These are phyloP conservation scores for Didymellaceae sp. DNA, from an alignment of 2,329 filamentous ascomycete genomes.

Conservation along the genomic window DNA sequence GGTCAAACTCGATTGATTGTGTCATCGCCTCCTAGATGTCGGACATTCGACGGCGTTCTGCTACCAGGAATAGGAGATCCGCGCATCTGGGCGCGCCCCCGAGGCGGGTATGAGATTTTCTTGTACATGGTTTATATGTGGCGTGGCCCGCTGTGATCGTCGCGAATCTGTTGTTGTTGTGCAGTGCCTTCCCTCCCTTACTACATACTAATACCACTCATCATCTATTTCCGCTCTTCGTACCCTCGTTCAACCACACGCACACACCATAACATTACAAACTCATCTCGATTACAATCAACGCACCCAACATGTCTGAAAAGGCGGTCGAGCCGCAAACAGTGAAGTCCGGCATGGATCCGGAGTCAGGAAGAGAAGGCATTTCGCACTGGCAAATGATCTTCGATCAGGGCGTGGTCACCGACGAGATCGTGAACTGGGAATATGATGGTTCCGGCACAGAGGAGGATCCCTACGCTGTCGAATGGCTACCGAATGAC, in stretches of 20 bases:
- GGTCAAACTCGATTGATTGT: slow-evolving; percentile 13
- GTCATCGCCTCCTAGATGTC: slow-evolving; percentile 12
- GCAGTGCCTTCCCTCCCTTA: slow-evolving; percentile 7
- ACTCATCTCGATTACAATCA: not conserved
- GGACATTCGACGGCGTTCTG: not conserved
- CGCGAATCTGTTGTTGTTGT: slow-evolving; percentile 3
- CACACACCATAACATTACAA: slow-evolving; percentile 5
- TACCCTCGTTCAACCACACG: not conserved
- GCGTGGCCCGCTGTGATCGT: slow-evolving; percentile 17
- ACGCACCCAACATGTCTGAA: slow-evolving; percentile 22
- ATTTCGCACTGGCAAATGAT: slow-evolving; percentile 48
- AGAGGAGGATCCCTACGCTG: slow-evolving; percentile 53
- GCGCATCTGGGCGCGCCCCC: slow-evolving; percentile 2
- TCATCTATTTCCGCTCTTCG: not conserved
- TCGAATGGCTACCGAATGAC: slow-evolving; percentile 57
- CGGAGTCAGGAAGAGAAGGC: slow-evolving; percentile 43
- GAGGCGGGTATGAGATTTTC: slow-evolving; percentile 3
- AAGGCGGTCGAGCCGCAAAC: slow-evolving; percentile 24
- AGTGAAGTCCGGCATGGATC: slow-evolving; percentile 25
- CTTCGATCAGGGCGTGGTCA: slow-evolving; percentile 46
- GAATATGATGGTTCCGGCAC: slow-evolving; percentile 53
- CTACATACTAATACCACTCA: slow-evolving; percentile 6
- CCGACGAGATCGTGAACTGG: slow-evolving; percentile 47
- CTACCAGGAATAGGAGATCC: slow-evolving; percentile 15
- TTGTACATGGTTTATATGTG: slow-evolving; percentile 17